Evolutionary conservation across 2,329 filamentous ascomycete genomes (phyloP), one percentile per base, ranked within the genome.

Genomic region (Talaromyces sp.): DNA sequence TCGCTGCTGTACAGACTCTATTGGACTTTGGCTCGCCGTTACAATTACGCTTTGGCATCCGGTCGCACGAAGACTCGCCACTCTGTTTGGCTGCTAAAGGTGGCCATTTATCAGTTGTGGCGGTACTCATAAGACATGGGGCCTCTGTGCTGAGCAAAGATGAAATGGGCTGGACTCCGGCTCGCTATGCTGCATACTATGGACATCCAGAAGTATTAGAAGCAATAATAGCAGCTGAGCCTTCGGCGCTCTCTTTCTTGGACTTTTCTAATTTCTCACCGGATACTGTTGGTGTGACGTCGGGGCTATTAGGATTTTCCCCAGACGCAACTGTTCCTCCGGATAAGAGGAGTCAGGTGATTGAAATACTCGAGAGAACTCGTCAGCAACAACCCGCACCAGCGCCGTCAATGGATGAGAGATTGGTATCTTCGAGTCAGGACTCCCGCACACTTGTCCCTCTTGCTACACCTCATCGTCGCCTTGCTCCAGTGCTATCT

Each of bases 111-210:
- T 62, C 68, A 6, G 70, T 78, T 8, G 75, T 75, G 6, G 70
- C 69, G 11, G 69, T 78, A 19, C 66, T 79, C 0, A 63, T 79
- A 14, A 65, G 70, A 24, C 70, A 69, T 1, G 77, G 77, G 2
- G 75, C 76, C 16, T 77, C 75, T 2, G 71, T 73, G 7, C 62
- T 71, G 14, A 74, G 74, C 62, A 71, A 72, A 33, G 77, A 79
- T 64, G 75, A 78, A 63, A 63, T 67, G 19, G 74, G 75, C 11
- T 79, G 76, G 76, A 74, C 71, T 24, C 77, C 77, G 10, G 68
- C 77, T 19, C 72, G 75, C 7, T 77, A 79, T 66, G 78, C 78
- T 2, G 75, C 73, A 37, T 75, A 77, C 59, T 67, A 77, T 66
- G 77, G 75, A 16, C 77, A 79, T 65, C 68, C 72, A 4, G 71